phyloP scores from a whole-genome alignment of 768 basidiomycete genomes.

The Suillus variegatus region DNA sequence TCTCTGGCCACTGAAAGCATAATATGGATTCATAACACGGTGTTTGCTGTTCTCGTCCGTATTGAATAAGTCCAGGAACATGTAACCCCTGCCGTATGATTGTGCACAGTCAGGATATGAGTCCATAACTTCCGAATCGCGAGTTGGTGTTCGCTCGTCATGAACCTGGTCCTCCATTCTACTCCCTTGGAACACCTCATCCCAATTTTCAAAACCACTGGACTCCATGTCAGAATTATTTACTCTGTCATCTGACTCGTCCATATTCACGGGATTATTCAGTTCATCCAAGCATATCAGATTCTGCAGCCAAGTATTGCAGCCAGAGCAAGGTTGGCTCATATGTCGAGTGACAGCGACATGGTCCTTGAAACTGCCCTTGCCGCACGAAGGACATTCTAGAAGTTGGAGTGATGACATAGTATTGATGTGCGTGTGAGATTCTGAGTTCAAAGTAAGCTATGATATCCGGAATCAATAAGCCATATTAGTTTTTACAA shows the following conservation, averaged over 20 bases:
- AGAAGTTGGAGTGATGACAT: too few relatives aligned
- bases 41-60: background rate
- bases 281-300: background rate
- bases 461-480: too few relatives aligned
- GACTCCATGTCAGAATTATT: background rate
- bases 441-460: too few relatives aligned
- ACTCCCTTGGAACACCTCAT: background rate
- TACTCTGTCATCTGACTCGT: background rate
- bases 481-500: too few relatives aligned
- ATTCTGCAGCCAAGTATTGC: background rate
- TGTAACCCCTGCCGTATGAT: background rate
- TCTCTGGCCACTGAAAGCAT: background rate
- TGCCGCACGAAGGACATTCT: background rate
- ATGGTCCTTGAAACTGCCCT: background rate
- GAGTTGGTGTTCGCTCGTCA: background rate
- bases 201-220: background rate
- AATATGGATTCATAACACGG: background rate
- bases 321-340: background rate
- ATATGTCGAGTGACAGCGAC: background rate
- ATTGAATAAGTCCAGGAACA: background rate
- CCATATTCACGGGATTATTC: background rate
- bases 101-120: background rate
- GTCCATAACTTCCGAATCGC: background rate
- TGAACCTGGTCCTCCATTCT: background rate
- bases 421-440: too few relatives aligned